phyloP scores from a whole-genome alignment of 106 monocot genomes.

The Acorus calamus region DNA sequence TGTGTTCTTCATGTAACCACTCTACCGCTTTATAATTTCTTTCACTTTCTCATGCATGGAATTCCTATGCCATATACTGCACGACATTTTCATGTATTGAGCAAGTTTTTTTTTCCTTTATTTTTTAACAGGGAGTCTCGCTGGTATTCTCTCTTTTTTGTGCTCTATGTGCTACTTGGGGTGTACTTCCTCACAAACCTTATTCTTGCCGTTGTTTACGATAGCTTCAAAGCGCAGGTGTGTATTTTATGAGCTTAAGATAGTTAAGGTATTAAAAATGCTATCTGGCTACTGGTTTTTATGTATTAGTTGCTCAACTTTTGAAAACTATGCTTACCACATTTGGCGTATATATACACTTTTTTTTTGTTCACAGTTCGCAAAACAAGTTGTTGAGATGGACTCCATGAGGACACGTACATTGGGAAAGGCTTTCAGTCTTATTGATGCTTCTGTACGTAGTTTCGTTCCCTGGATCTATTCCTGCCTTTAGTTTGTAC shows the following conservation, averaged over 20 bases:
- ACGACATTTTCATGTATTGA: neutral
- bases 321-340: too few species aligned
- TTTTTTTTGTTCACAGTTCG: slow-evolving; percentile 52
- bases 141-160: slow-evolving; percentile 81
- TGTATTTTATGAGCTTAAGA: slow-evolving; percentile 1
- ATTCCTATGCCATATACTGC: too few species aligned
- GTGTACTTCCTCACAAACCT: slow-evolving; percentile 96
- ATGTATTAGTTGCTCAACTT: too few species aligned
- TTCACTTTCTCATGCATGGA: too few species aligned
- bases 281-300: neutral
- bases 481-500: neutral
- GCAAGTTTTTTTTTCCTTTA: neutral
- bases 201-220: slow-evolving; percentile 96
- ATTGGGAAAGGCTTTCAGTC: slow-evolving; percentile 76
- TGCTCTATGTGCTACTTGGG: slow-evolving; percentile 82
- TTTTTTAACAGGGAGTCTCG: slow-evolving; percentile 69
- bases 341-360: too few species aligned
- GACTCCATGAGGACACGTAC: slow-evolving; percentile 63
- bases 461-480: neutral
- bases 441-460: slow-evolving; percentile 73
- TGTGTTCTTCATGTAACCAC: too few species aligned
- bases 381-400: slow-evolving; percentile 76
- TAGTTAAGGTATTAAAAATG: neutral
- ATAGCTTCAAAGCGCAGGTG: slow-evolving; percentile 96
- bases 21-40: too few species aligned